Conservation (phyloP, 208 protist species). For the Acanthamoeba rhysodes region DNA sequence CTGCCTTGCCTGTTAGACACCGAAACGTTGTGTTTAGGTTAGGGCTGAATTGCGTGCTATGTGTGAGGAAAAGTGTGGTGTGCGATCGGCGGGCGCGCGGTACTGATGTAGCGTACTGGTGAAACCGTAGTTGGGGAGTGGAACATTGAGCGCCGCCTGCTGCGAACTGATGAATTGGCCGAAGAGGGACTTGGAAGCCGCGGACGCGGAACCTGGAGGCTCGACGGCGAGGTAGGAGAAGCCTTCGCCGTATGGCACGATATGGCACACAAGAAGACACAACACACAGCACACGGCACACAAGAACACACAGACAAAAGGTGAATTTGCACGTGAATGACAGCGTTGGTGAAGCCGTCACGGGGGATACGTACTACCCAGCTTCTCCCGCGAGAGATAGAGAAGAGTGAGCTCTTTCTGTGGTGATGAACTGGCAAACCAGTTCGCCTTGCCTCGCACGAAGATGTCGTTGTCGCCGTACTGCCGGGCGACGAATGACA, state of each 20-base stretch:
- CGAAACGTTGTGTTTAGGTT: no score
- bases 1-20: not conserved
- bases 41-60: no score
- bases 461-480: constrained; percentile 46
- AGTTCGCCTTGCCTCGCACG: not conserved
- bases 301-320: not conserved
- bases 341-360: no score
- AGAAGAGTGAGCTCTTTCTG: not conserved
- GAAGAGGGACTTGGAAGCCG: not conserved
- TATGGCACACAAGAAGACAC: no score
- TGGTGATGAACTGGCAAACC: not conserved
- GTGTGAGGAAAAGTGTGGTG: no score
- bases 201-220: not conserved
- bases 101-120: not conserved
- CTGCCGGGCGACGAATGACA: constrained; percentile 5
- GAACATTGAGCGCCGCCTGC: not conserved
- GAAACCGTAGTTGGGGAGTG: not conserved
- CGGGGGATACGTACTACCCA: not conserved
- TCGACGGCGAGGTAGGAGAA: not conserved
- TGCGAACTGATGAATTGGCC: not conserved
- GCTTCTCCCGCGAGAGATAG: not conserved
- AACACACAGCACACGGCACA: not conserved
- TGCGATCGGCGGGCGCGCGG: not conserved
- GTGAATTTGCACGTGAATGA: not conserved
- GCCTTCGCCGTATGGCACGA: not conserved